Evolutionary conservation across 2,329 filamentous ascomycete genomes (phyloP).

Genomic region (Blumeriella jaapii): DNA sequence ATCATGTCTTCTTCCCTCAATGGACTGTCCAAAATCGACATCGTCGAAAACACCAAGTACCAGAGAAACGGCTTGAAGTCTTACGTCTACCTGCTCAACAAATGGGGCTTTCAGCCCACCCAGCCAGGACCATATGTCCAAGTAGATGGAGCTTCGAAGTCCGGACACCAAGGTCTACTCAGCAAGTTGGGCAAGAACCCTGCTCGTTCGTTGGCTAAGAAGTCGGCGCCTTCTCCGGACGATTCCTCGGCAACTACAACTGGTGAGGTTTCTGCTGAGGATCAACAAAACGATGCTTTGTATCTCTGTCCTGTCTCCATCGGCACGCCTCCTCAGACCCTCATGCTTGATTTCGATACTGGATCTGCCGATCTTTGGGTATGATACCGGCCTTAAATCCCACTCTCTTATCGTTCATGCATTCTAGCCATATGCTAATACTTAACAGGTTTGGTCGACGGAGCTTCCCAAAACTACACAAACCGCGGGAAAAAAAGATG

Average conservation of each 20-base stretch:
- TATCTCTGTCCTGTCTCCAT: constrained; percentile 55
- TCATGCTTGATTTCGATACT: constrained; percentile 58
- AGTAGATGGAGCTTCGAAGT: constrained; percentile 30
- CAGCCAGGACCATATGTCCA: constrained; percentile 49
- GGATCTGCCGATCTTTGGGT: constrained; percentile 62
- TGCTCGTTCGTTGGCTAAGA: constrained; percentile 37
- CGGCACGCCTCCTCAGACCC: constrained; percentile 51
- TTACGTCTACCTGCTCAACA: constrained; percentile 48
- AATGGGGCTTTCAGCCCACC: constrained; percentile 52
- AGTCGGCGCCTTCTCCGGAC: constrained; percentile 21
- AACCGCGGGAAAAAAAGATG: constrained; percentile 21
- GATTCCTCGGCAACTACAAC: constrained; percentile 27
- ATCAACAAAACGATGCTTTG: constrained; percentile 54
- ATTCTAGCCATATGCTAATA: too few relatives aligned
- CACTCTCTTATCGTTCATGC: too few relatives aligned
- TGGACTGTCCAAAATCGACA: constrained; percentile 33
- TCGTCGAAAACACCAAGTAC: constrained; percentile 48
- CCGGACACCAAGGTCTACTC: constrained; percentile 33
- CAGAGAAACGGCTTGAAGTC: constrained; percentile 48
- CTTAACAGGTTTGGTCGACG: background rate
- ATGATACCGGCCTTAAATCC: too few relatives aligned
- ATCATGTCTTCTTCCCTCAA: constrained; percentile 23
- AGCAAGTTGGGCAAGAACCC: constrained; percentile 36
- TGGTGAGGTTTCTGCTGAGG: constrained; percentile 46
- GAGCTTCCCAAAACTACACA: constrained; percentile 20